Percentiles rank a stretch among this genome's conserved stretches.
Evolutionary conservation across 352 stramenopile species (phyloP).

Genomic region (Globisporangium canariense): DNA sequence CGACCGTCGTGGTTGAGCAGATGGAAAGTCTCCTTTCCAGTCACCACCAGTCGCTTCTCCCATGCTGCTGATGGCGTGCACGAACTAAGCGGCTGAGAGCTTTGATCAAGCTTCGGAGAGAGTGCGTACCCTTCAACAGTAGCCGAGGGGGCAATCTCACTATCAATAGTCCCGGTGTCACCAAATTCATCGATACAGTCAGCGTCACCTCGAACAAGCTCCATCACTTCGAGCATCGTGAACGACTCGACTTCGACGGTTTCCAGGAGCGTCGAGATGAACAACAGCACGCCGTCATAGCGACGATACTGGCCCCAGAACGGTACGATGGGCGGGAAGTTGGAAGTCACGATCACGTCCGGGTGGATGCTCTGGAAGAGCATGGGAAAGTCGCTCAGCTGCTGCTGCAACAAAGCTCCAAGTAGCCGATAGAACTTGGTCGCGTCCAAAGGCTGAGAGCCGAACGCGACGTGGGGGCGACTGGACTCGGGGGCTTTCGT

Average conservation of each 20-base stretch:
- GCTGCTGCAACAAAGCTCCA: slow-evolving; percentile 56
- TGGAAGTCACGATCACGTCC: slow-evolving; percentile 73
- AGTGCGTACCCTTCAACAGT: slow-evolving; percentile 21
- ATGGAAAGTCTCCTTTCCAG: slow-evolving; percentile 80
- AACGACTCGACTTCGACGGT: slow-evolving; percentile 75
- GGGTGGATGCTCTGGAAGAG: slow-evolving; percentile 80
- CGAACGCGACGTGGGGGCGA: slow-evolving; percentile 59
- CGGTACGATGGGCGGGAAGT: slow-evolving; percentile 82
- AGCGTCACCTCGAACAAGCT: slow-evolving; percentile 63
- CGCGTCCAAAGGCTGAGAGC: slow-evolving; percentile 63
- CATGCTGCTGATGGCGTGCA: slow-evolving; percentile 51
- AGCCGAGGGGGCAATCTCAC: neutral
- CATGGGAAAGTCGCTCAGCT: slow-evolving; percentile 69
- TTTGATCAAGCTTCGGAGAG: slow-evolving; percentile 23
- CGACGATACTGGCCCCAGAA: slow-evolving; percentile 85
- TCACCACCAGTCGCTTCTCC: slow-evolving; percentile 74
- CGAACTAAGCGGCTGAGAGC: slow-evolving; percentile 19
- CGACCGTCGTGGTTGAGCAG: slow-evolving; percentile 56
- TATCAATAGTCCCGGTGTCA: slow-evolving; percentile 18
- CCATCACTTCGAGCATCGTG: slow-evolving; percentile 65
- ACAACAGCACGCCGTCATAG: slow-evolving; percentile 76
- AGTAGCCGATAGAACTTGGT: slow-evolving; percentile 75
- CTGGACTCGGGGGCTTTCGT: slow-evolving; percentile 41
- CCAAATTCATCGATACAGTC: slow-evolving; percentile 61
- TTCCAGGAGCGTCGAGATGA: slow-evolving; percentile 80